Base-by-base conservation (phyloP, 192 early-diverging fungal species). In the Entomortierella beljakovae region DNA sequence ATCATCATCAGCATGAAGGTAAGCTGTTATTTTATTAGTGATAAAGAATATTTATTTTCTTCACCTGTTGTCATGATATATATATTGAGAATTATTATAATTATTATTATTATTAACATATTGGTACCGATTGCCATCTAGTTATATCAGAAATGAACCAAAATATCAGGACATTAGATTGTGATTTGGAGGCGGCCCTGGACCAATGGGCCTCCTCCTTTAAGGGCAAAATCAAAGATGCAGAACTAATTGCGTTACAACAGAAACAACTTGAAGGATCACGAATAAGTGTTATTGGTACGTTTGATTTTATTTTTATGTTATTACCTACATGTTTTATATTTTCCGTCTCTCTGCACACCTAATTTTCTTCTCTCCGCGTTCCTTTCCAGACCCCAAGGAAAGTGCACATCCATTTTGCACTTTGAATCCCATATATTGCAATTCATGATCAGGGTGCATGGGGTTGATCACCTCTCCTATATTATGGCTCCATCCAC, bases 381-480 rank as follows among this genome's bases (percentile, higher is more conserved):
- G n/a, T n/a, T n/a, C n/a, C n/a, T n/a, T n/a, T n/a, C n/a, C n/a
- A n/a, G n/a, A n/a, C n/a, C n/a, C n/a, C n/a, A n/a, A n/a, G n/a
- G n/a, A n/a, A n/a, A n/a, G n/a, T n/a, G n/a, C n/a, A n/a, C n/a
- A n/a, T n/a, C n/a, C n/a, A n/a, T n/a, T n/a, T n/a, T n/a, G n/a
- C n/a, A n/a, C n/a, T n/a, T n/a, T n/a, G n/a, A n/a, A n/a, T n/a
- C n/a, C n/a, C n/a, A n/a, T n/a, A n/a, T n/a, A n/a, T n/a, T n/a
- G n/a, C n/a, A n/a, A n/a, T n/a, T n/a, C n/a, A n/a, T n/a, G n/a
- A n/a, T 70, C 68, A 23, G 26, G 69, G 69, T 71, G 61, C 70
- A 64, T 71, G 70, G 70, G 70, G 68, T 35, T 64, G 61, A 71
- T 61, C 35, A 49, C 61, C 70, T 63, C 61, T 64, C 55, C 70